Percentiles rank a stretch among this genome's conserved stretches.
phyloP scores from a whole-genome alignment of 106 monocot species.

The Dioscorea zingiberensis region DNA sequence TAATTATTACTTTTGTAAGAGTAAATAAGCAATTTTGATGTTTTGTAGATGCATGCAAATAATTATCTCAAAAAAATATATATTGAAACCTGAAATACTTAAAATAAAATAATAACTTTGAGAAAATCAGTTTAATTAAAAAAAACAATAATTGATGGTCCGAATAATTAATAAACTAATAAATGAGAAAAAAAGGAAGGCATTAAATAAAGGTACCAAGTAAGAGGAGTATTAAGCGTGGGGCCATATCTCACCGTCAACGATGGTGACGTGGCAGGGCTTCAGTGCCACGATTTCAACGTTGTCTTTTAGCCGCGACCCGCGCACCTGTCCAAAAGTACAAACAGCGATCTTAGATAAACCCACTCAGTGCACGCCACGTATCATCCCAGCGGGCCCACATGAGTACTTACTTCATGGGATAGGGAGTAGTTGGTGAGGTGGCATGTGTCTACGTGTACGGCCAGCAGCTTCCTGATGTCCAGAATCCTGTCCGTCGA shows the following conservation, averaged over 20 bases:
- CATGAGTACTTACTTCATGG: slow-evolving; percentile 39
- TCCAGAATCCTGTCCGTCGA: slow-evolving; percentile 82
- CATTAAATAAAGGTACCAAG: no score
- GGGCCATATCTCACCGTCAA: slow-evolving; percentile 50
- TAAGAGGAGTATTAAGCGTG: neutral
- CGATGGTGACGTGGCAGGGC: slow-evolving; percentile 65
- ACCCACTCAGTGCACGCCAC: neutral
- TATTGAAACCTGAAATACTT: no score
- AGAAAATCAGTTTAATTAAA: no score
- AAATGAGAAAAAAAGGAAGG: neutral
- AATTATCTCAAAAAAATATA: no score
- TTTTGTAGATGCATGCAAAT: no score
- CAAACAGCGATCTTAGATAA: neutral
- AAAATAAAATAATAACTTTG: no score
- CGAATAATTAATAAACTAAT: neutral
- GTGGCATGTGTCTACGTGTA: slow-evolving; percentile 86
- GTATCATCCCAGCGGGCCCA: neutral
- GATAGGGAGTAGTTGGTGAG: slow-evolving; percentile 67
- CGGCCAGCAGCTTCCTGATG: slow-evolving; percentile 60
- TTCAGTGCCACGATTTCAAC: slow-evolving; percentile 67
- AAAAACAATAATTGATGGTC: no score
- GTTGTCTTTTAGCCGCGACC: slow-evolving; percentile 58
- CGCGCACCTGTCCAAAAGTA: slow-evolving; percentile 50
- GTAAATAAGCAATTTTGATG: no score
- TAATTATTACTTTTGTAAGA: no score